A percentile compares a stretch with the other conserved stretches of the same genome.
phyloP scores from a whole-genome alignment of 768 basidiomycete species.

The Termitomyces sp. region DNA sequence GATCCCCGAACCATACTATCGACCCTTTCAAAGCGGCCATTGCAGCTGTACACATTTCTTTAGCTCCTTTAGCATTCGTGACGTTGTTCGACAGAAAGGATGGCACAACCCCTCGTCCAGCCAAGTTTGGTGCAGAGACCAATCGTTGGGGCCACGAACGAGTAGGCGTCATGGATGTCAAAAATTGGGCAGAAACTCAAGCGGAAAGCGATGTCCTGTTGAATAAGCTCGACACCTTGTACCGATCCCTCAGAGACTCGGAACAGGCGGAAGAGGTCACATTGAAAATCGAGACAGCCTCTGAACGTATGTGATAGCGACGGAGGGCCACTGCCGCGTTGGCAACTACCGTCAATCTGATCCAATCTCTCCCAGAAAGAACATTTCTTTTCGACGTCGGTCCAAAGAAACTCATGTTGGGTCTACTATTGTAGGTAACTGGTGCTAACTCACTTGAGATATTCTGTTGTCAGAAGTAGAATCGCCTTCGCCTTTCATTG shows the following conservation, averaged over 20 bases:
- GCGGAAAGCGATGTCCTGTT: constrained; percentile 45
- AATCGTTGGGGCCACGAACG: constrained; percentile 51
- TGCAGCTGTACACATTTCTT: constrained; percentile 59
- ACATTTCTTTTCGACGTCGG: neutral
- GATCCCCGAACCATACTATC: constrained; percentile 67
- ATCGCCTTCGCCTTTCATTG: neutral
- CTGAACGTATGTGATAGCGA: constrained; percentile 9
- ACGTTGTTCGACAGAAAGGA: constrained; percentile 27
- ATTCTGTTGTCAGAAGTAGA: neutral
- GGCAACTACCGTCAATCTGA: neutral
- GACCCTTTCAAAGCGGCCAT: constrained; percentile 60
- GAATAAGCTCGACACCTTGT: constrained; percentile 52
- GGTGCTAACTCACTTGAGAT: neutral
- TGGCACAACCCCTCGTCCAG: constrained; percentile 24
- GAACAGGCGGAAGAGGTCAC: constrained; percentile 17
- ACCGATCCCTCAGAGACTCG: constrained; percentile 29
- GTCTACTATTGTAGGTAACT: neutral
- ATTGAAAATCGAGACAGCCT: constrained; percentile 9
- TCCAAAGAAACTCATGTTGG: neutral
- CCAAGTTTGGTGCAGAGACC: constrained; percentile 54
- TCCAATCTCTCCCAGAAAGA: neutral
- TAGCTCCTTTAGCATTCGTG: constrained; percentile 53
- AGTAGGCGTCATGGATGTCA: constrained; percentile 46
- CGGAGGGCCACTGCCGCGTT: no score
- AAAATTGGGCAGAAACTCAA: constrained; percentile 48